A percentile compares a stretch with the other conserved stretches of the same genome.
Evolutionary conservation across 345 rosid genomes (phyloP).

Genomic region (Arabidopsis arenosa): DNA sequence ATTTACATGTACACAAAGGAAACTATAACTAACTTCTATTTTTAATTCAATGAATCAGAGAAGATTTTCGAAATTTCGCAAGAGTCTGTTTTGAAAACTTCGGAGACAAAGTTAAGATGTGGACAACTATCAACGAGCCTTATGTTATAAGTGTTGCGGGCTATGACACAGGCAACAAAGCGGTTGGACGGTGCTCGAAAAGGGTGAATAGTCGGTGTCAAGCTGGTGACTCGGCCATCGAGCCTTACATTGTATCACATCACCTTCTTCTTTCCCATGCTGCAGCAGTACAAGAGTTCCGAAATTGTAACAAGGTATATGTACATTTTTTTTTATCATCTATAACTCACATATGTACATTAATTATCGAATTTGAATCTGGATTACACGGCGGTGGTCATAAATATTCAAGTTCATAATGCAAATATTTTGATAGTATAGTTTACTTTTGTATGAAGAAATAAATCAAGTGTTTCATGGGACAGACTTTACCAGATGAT

Average conservation of each 20-base stretch:
- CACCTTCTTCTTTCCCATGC: conserved; percentile 46
- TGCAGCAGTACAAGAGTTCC: conserved; percentile 37
- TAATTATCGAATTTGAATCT: background rate
- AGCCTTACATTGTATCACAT: conserved; percentile 43
- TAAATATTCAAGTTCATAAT: background rate
- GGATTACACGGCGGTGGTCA: background rate
- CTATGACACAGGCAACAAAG: conserved; percentile 39
- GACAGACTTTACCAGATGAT: conserved; percentile 32
- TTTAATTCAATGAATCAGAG: conserved; percentile 26
- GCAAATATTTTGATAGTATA: background rate
- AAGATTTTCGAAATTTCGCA: conserved; percentile 52
- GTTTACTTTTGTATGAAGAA: background rate
- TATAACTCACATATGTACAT: background rate
- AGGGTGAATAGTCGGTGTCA: conserved; percentile 37
- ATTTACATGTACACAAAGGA: background rate
- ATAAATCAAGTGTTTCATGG: background rate
- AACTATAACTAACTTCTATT: background rate
- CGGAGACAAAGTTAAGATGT: conserved; percentile 55
- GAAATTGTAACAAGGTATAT: conserved; percentile 37
- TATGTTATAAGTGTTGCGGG: conserved; percentile 34
- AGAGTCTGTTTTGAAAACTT: conserved; percentile 50
- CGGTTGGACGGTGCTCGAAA: conserved; percentile 45
- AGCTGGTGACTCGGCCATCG: conserved; percentile 44
- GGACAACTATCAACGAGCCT: conserved; percentile 64
- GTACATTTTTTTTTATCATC: background rate